A percentile compares a stretch with the other conserved stretches of the same genome.
phyloP scores from a whole-genome alignment of 2,329 filamentous ascomycete genomes.

The Orbilia oligospora region DNA sequence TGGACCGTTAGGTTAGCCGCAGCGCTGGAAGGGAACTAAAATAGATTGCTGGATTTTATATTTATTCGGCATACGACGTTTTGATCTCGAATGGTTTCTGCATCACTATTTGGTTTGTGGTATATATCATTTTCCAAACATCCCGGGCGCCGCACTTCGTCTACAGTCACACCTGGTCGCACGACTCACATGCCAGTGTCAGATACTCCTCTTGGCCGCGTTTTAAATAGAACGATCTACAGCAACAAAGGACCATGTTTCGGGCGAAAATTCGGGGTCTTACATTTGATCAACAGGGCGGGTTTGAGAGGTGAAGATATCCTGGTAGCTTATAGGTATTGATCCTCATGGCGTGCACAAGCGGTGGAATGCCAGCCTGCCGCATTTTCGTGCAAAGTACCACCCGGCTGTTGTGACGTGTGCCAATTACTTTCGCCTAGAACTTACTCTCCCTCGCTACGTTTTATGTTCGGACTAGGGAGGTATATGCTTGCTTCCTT shows the following conservation, averaged over 20 bases:
- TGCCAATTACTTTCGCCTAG: background rate
- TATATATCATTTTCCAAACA: too few relatives aligned
- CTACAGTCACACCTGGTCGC: background rate
- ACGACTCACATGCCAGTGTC: conserved; percentile 4
- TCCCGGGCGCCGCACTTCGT: background rate
- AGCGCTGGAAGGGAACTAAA: too few relatives aligned
- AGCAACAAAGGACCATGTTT: background rate
- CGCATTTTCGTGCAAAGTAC: background rate
- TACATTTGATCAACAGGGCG: conserved; percentile 19
- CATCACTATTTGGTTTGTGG: background rate
- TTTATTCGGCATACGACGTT: too few relatives aligned
- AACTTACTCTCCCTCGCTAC: too few relatives aligned
- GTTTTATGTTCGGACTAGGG: too few relatives aligned
- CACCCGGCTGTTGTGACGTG: background rate
- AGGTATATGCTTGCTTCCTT: too few relatives aligned
- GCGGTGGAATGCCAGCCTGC: background rate
- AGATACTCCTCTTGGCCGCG: background rate
- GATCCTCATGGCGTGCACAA: background rate
- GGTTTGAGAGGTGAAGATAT: background rate
- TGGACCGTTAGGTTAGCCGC: too few relatives aligned
- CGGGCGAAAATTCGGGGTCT: conserved; percentile 4
- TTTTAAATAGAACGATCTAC: conserved; percentile 21
- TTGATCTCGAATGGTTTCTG: background rate
- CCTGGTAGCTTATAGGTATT: background rate
- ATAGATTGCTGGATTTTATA: too few relatives aligned